Evolutionary conservation across 495 filamentous ascomycete genomes (phyloP).

Genomic region (Achaetomiella virescens): DNA sequence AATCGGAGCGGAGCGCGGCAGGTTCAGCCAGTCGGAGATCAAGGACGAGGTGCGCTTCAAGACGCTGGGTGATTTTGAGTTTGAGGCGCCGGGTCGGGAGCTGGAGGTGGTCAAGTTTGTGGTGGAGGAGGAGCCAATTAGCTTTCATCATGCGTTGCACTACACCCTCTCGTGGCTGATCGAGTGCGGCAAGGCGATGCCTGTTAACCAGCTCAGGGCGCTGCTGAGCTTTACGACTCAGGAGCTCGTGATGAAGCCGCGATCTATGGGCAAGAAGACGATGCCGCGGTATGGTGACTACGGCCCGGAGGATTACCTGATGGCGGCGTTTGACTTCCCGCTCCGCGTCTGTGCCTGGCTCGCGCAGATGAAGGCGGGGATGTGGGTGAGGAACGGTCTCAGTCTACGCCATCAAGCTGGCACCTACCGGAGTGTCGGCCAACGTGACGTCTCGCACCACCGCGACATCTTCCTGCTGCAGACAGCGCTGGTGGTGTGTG

Average conservation of each 20-base stretch:
- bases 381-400: conserved; percentile 98
- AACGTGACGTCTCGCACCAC: conserved; percentile 86
- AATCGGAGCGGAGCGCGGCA: conserved; percentile 75
- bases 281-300: conserved; percentile 45
- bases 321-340: conserved; percentile 87
- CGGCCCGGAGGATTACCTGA: conserved; percentile 67
- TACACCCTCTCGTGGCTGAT: conserved; percentile 97
- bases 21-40: conserved; percentile 84
- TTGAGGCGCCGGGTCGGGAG: conserved; percentile 55
- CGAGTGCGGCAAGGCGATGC: conserved; percentile 77
- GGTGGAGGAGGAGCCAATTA: conserved; percentile 83
- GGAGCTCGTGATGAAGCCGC: conserved; percentile 54
- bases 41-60: conserved; percentile 80
- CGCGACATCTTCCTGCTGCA: conserved; percentile 94
- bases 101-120: conserved; percentile 76
- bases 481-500: conserved; percentile 78
- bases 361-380: conserved; percentile 92
- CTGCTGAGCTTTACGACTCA: conserved; percentile 56
- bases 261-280: conserved; percentile 47
- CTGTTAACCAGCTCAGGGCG: conserved; percentile 53
- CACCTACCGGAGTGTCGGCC: conserved; percentile 79
- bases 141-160: conserved; percentile 95
- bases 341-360: conserved; percentile 92
- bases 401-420: conserved; percentile 91
- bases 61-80: conserved; percentile 66